Percentiles rank a stretch among this genome's conserved stretches.
phyloP scores from a whole-genome alignment of 441 rosid species.

The Mallotus japonicus region DNA sequence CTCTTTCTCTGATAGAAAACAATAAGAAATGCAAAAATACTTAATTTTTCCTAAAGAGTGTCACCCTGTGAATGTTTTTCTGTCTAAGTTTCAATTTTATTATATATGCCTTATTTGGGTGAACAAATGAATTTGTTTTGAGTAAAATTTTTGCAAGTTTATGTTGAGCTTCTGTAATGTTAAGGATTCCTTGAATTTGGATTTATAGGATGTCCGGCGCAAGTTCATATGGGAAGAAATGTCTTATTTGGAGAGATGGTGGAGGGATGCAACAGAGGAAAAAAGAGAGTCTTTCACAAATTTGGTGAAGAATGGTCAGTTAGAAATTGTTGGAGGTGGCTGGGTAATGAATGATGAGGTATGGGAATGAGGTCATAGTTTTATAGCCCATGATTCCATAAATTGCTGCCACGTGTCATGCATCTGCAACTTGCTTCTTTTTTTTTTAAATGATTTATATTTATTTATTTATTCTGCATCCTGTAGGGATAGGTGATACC shows the following conservation, averaged over 20 bases:
- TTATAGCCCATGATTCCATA: not conserved
- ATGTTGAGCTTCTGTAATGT: conserved; percentile 5
- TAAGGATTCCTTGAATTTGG: conserved; percentile 24
- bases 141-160: not conserved
- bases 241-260: conserved; percentile 98
- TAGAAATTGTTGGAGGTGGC: conserved; percentile 99
- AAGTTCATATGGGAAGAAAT: conserved; percentile 99
- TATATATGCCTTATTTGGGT: not conserved
- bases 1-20: not conserved
- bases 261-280: conserved; percentile 80
- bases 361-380: conserved; percentile 19
- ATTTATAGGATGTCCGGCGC: conserved; percentile 67
- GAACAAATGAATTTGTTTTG: not conserved
- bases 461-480: not conserved
- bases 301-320: conserved; percentile 84
- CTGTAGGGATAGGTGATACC: not conserved
- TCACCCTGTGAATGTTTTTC: not conserved
- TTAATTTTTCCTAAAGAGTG: not conserved
- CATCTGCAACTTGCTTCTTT: not conserved
- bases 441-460: not conserved
- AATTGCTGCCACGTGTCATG: not conserved
- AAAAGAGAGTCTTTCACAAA: conserved; percentile 63
- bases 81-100: not conserved
- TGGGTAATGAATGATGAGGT: conserved; percentile 99
- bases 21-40: not conserved